Evolutionary conservation across 2,329 filamentous ascomycete genomes (phyloP), one percentile per base, ranked within the genome.

Genomic region (Colletotrichum limetticola): DNA sequence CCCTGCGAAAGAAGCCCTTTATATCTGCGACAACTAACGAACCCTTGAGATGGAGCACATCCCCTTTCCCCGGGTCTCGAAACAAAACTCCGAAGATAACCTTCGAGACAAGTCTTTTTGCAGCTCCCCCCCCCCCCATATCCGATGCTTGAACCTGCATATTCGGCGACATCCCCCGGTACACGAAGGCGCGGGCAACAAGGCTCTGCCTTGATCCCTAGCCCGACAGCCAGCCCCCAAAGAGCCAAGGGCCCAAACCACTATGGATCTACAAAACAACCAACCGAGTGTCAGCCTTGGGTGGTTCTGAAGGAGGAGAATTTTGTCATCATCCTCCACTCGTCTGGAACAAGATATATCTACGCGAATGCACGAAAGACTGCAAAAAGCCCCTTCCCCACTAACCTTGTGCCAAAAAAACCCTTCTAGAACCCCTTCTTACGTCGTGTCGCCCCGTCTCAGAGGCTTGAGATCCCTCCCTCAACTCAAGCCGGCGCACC

Each of bases 81-180:
- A 72, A 57, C 65, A 72, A 72, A 68, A 52, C 56, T 71, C 66
- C 61, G 67, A 69, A 72, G 61, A 73, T 73, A 56, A 66, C 61
- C 66, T 73, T 66, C 56, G 61, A 56, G 35, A 65, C 46, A 72
- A 61, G 59, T 42, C 42, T 52, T 37, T 59, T 22, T 65, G n/a
- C 30, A 24, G 28, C 26, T 42, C 66, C 22, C 55, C 30, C 24
- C 24, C 24, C 26, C 26, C 26, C 26, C 26, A 26, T 26, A 60
- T 28, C 46, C 60, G 49, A 70, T 70, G 56, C 70, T 61, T 70
- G 60, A 55, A 65, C 66, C 55, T 56, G 60, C 70, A 70, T 46
- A 65, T 46, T 64, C 61, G 32, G 61, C 60, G 46, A 64, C 55
- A 37, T 60, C 56, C 60, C 56, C 65, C 60, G 49, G 66, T 57